Base-by-base conservation (phyloP, 2,329 filamentous ascomycete species). In the Chaetomium olivaceum region DNA sequence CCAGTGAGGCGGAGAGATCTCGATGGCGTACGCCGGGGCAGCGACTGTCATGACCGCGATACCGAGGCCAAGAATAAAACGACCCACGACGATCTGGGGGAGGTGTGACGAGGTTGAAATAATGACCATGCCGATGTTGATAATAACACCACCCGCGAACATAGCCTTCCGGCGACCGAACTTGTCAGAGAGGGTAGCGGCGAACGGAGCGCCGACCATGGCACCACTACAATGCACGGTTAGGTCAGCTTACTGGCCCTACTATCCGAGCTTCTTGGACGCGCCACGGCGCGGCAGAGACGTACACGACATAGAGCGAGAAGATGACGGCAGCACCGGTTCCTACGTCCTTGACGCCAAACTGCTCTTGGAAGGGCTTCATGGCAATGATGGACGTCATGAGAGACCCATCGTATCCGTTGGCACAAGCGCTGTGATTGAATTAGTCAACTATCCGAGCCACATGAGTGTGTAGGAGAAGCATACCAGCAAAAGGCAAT, bases 1-100 rank as follows among this genome's bases (percentile, higher is more conserved):
- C 81, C 82, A 82, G 70, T 83, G 80, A 46, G 82, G 79, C 50
- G 81, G 80, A 1, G 81, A 71, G 29, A 83, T 80, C 66, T 83
- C 81, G 43, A 83, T 76, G 4, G 79, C 76, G 64, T 83, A 83
- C 11, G 81, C 80, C 0, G 81, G 81, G 1, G 81, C 81, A 11
- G 79, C 79, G 48, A 83, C 80, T 0, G 80, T 79, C 80, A 83
- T 82, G 71, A 82, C 72, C 62, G 80, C 73, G 62, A 82, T 82
- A 23, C 81, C 81, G 33, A 78, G 68, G 23, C 81, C 81, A 36
- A 83, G 80, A 6, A 83, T 61, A 65, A 82, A 81, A 6, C 81
- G 79, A 25, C 81, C 81, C 31, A 81, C 78, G 36, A 82, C 76
- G 59, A 83, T 80, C 70, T 83, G 72, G 23, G 76, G 71, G 27